Conservation (phyloP, 352 stramenopile genomes). For the Globisporangium cederbergense region DNA sequence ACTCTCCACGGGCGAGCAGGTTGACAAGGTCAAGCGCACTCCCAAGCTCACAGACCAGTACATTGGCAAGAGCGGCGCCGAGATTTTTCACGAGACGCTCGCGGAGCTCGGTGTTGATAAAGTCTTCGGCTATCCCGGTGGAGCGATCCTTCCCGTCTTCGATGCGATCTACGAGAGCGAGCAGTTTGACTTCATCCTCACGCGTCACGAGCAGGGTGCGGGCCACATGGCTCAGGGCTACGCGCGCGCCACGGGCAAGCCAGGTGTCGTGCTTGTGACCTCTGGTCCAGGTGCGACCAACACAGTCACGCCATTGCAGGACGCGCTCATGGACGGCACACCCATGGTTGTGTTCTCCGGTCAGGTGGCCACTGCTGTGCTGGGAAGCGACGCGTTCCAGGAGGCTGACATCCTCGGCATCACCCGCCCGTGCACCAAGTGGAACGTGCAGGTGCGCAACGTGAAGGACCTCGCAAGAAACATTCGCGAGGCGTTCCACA, state of each 20-base stretch:
- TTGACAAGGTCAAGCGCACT: conserved; percentile 30
- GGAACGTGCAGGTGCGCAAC: conserved; percentile 95
- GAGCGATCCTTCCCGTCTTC: conserved; percentile 92
- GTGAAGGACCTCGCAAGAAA: conserved; percentile 93
- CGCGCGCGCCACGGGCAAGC: conserved; percentile 77
- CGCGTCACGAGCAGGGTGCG: conserved; percentile 77
- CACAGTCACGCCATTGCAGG: conserved; percentile 91
- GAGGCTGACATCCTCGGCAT: conserved; percentile 84
- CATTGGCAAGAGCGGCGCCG: conserved; percentile 89
- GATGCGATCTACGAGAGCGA: conserved; percentile 92
- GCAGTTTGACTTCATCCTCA: conserved; percentile 80
- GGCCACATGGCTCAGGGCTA: conserved; percentile 88
- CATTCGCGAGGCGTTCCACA: conserved; percentile 95
- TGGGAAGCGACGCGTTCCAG: conserved; percentile 92
- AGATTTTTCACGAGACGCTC: conserved; percentile 94
- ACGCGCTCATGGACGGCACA: conserved; percentile 94
- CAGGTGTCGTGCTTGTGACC: conserved; percentile 92
- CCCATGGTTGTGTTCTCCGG: conserved; percentile 94
- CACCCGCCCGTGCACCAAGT: conserved; percentile 93
- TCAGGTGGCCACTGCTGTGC: conserved; percentile 91
- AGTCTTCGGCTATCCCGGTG: conserved; percentile 93
- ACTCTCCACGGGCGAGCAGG: conserved; percentile 33
- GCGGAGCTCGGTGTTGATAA: conserved; percentile 87
- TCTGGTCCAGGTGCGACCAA: conserved; percentile 93
- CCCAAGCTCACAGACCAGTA: conserved; percentile 80